Evolutionary conservation across 441 rosid genomes (phyloP).

Genomic region (Rhodomyrtus psidioides): DNA sequence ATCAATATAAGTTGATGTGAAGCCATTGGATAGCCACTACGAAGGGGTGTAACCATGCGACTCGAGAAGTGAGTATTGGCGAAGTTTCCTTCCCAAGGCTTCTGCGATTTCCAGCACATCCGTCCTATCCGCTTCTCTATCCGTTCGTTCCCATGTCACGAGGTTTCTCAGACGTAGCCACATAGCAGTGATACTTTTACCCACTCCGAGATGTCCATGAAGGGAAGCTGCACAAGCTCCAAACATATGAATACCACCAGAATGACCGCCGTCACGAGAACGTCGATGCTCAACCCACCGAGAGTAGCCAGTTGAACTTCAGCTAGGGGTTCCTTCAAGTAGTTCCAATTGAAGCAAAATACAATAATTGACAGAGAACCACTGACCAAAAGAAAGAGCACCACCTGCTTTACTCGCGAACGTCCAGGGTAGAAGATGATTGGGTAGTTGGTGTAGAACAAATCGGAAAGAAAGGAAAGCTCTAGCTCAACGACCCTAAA

Average conservation of each 20-base stretch:
- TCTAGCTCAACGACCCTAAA: not conserved
- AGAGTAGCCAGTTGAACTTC: not conserved
- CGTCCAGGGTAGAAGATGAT: not conserved
- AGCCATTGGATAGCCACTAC: not conserved
- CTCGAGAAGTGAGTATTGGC: not conserved
- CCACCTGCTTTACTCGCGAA: not conserved
- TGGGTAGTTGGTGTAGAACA: not conserved
- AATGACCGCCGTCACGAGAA: not conserved
- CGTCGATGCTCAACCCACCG: not conserved
- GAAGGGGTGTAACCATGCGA: not conserved
- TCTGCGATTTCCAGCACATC: fast-evolving
- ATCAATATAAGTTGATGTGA: not conserved
- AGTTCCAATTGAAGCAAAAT: not conserved
- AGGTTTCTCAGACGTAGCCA: not conserved
- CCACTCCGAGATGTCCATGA: not conserved
- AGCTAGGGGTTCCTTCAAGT: not conserved
- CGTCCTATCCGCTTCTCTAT: not conserved
- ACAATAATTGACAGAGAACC: fast-evolving
- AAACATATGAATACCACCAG: not conserved
- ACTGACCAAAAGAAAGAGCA: not conserved
- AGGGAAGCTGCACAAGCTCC: not conserved
- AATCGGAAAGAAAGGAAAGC: not conserved
- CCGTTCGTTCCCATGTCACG: not conserved
- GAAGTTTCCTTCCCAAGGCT: not conserved
- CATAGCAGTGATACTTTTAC: not conserved